A percentile compares a stretch with the other conserved stretches of the same genome.
Conservation (phyloP, 805 yeast genomes). For the Cyberlindnera saturnus region DNA sequence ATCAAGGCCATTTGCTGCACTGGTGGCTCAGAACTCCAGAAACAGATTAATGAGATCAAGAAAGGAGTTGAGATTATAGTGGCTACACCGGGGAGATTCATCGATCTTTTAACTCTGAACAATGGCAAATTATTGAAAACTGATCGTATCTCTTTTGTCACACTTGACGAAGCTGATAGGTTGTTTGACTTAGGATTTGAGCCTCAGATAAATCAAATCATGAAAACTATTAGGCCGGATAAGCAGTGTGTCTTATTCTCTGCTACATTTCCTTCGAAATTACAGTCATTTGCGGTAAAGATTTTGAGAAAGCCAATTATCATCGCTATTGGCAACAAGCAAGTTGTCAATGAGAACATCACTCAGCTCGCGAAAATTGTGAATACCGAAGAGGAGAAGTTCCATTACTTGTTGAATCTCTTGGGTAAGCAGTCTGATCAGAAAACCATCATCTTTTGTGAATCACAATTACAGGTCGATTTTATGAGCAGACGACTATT, state of each 20-base stretch:
- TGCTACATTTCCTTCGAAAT: slow-evolving; percentile 83
- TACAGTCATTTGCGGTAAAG: slow-evolving; percentile 69
- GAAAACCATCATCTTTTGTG: slow-evolving; percentile 77
- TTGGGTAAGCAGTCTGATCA: slow-evolving; percentile 41
- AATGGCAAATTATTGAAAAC: slow-evolving; percentile 66
- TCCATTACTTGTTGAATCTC: slow-evolving; percentile 45
- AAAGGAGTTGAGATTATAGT: slow-evolving; percentile 76
- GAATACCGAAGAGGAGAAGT: slow-evolving; percentile 46
- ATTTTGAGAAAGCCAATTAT: slow-evolving; percentile 62
- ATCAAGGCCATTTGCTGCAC: slow-evolving; percentile 72
- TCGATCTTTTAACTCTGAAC: slow-evolving; percentile 81
- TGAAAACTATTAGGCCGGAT: slow-evolving; percentile 75
- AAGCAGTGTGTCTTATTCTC: slow-evolving; percentile 86
- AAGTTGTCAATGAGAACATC: slow-evolving; percentile 77
- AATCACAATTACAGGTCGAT: slow-evolving; percentile 86
- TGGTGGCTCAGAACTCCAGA: slow-evolving; percentile 82
- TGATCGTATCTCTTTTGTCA: slow-evolving; percentile 68
- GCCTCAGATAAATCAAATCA: slow-evolving; percentile 83
- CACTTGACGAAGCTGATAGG: slow-evolving; percentile 93
- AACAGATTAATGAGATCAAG: slow-evolving; percentile 75
- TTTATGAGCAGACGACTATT: slow-evolving; percentile 48
- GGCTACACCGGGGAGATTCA: slow-evolving; percentile 93
- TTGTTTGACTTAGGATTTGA: slow-evolving; percentile 97
- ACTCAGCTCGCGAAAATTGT: slow-evolving; percentile 65
- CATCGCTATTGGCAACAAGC: slow-evolving; percentile 73